Evolutionary conservation across 2,329 filamentous ascomycete species (phyloP), one percentile per base, ranked within the genome.

Genomic region (Fusarium robinianum): DNA sequence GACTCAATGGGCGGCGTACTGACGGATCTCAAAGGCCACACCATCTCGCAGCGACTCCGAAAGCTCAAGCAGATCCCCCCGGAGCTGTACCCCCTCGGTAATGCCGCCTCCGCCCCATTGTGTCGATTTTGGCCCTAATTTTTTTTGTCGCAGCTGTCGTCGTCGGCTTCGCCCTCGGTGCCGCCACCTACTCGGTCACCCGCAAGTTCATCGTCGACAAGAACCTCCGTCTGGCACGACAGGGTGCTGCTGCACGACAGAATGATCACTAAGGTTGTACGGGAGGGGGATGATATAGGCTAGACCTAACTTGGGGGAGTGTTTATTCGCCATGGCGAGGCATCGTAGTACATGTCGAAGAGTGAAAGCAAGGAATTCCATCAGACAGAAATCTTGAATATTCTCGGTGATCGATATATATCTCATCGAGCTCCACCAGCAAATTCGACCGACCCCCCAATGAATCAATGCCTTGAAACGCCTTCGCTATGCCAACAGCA

Each of bases 41-140:
- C 92, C 64, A 84, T 97, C 73, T 96, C 92, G 59, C 94, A 97
- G 79, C 89, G 92, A 70, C 79, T 99, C 64, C 88, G 91, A 70
- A 86, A 84, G 69, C 79, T 96, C 67, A 91, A 87, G 81, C 84
- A 85, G 75, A 87, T 97, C 67, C 94, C 94, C 61, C 84, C 90
- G 61, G 94, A 99, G 80, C 80, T 99, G 81, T 83, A 91, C 62
- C 94, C 94, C 66, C 86, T 99, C 63, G 91, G 91, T 95, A 85
- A 71, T 53, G 15, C 57, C 39, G 43, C 30, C 30, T 22, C 32
- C 24, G 12, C 22, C 36, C 35, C 47, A 58, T 51, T 49, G 36
- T 58, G 46, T 34, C 34, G 33, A 48, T 38, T 49, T 33, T 16
- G 33, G 17, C 35, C 35, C 61, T 66, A 61, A 70, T 57, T 48